phyloP scores from a whole-genome alignment of 2,329 filamentous ascomycete genomes.

The Dactylellina drechsleri region DNA sequence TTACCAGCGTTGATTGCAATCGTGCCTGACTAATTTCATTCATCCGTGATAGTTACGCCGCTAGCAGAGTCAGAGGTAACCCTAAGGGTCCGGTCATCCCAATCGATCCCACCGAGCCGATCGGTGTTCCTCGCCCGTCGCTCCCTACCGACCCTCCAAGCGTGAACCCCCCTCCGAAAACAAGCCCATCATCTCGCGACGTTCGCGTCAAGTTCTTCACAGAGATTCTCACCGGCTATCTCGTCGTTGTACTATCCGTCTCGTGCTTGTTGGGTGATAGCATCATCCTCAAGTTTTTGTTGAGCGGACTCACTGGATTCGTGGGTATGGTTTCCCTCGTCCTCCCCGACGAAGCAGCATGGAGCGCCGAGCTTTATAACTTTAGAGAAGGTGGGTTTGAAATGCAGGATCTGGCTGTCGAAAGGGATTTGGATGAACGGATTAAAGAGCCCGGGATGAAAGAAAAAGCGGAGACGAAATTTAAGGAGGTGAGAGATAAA shows the following conservation, averaged over 20 bases:
- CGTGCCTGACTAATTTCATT: neutral
- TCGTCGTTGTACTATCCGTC: slow-evolving; percentile 27
- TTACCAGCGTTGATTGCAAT: neutral
- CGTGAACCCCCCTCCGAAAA: neutral
- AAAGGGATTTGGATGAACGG: slow-evolving; percentile 9
- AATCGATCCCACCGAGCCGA: slow-evolving; percentile 29
- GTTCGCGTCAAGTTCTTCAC: slow-evolving; percentile 46
- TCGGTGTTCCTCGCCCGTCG: slow-evolving; percentile 21
- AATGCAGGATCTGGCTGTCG: slow-evolving; percentile 25
- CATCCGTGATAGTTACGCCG: slow-evolving; percentile 9
- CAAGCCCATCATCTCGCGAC: slow-evolving; percentile 8
- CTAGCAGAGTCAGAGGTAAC: neutral
- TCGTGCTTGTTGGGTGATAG: slow-evolving; percentile 36
- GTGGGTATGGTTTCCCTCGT: slow-evolving; percentile 39
- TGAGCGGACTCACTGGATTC: slow-evolving; percentile 44
- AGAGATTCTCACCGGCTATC: slow-evolving; percentile 43
- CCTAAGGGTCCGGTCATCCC: slow-evolving; percentile 37
- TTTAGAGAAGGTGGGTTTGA: slow-evolving; percentile 47
- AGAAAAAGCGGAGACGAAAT: slow-evolving; percentile 22
- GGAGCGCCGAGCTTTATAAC: slow-evolving; percentile 38
- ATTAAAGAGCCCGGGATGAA: slow-evolving; percentile 25
- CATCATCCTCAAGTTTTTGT: slow-evolving; percentile 44
- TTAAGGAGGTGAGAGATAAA: slow-evolving; percentile 39
- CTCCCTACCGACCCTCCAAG: slow-evolving; percentile 5
- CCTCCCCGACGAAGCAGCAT: slow-evolving; percentile 43